Conservation (phyloP, 2,329 filamentous ascomycete genomes). For the Aspergillus niger region DNA sequence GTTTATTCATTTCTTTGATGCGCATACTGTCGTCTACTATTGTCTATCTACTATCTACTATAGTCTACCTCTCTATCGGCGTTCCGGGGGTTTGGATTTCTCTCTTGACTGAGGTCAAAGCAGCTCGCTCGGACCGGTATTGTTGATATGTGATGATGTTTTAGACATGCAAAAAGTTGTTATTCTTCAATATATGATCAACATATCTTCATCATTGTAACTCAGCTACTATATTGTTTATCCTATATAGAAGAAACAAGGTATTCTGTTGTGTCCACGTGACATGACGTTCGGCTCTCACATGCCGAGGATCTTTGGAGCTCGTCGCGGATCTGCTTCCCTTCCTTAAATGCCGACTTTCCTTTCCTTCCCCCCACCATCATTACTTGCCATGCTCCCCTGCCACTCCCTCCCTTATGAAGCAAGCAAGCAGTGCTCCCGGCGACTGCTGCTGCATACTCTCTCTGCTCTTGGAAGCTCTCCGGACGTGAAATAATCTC, state of each 20-base stretch:
- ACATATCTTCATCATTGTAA: background rate
- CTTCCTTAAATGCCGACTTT: slow-evolving; percentile 30
- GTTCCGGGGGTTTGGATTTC: slow-evolving; percentile 20
- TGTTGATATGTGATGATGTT: slow-evolving; percentile 4
- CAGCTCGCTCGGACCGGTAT: slow-evolving; percentile 5
- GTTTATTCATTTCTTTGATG: slow-evolving; percentile 27
- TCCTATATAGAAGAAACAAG: too few species aligned
- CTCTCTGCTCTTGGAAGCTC: slow-evolving; percentile 12
- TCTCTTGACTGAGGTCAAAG: slow-evolving; percentile 14
- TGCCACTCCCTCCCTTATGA: background rate
- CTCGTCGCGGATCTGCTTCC: slow-evolving; percentile 25
- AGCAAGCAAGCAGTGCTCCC: slow-evolving; percentile 9
- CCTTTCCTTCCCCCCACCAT: slow-evolving; percentile 23
- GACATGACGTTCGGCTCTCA: slow-evolving; percentile 40
- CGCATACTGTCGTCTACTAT: slow-evolving; percentile 15
- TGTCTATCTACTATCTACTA: background rate
- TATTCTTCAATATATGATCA: background rate
- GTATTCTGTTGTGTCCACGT: slow-evolving; percentile 26
- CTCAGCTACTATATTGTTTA: too few species aligned
- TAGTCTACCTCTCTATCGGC: slow-evolving; percentile 18
- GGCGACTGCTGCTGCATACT: slow-evolving; percentile 13
- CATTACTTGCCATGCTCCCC: background rate
- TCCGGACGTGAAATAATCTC: slow-evolving; percentile 10
- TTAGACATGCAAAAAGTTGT: slow-evolving; percentile 6
- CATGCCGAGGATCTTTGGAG: slow-evolving; percentile 43